phyloP scores from a whole-genome alignment of 768 basidiomycete genomes.

The Phylloporus sp. region DNA sequence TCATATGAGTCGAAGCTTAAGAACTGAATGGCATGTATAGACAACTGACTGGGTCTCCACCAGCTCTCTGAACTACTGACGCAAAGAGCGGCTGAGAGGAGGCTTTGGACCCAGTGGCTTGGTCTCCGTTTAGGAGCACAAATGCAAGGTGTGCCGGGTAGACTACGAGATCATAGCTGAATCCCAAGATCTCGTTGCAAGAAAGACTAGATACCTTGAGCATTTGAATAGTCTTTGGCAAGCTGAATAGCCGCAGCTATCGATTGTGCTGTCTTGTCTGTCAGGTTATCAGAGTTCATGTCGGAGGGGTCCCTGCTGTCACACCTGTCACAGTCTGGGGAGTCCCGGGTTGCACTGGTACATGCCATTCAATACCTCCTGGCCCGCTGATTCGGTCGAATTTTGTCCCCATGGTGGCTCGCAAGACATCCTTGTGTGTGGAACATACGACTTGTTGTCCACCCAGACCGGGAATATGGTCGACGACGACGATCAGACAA shows the following conservation, averaged over 20 bases:
- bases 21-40: neutral
- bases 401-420: slow-evolving; percentile 73
- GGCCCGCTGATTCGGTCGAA: slow-evolving; percentile 87
- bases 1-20: neutral
- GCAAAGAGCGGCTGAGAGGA: slow-evolving; percentile 62
- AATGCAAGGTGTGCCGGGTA: slow-evolving; percentile 82
- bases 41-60: slow-evolving; percentile 71
- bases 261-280: slow-evolving; percentile 75
- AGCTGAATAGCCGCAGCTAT: slow-evolving; percentile 70
- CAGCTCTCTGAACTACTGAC: slow-evolving; percentile 75
- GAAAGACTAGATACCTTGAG: slow-evolving; percentile 52
- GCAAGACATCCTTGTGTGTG: slow-evolving; percentile 72
- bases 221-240: slow-evolving; percentile 81
- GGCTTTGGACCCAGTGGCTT: slow-evolving; percentile 28
- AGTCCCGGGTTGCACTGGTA: too few relatives aligned
- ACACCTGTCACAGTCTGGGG: slow-evolving; percentile 4
- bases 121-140: slow-evolving; percentile 70
- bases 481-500: neutral
- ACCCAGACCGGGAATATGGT: slow-evolving; percentile 1
- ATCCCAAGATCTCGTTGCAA: neutral
- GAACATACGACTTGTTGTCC: slow-evolving; percentile 81
- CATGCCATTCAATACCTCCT: slow-evolving; percentile 59
- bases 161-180: slow-evolving; percentile 43
- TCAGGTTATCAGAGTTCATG: slow-evolving; percentile 67
- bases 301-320: neutral